Percentiles rank a stretch among this genome's conserved stretches.
Evolutionary conservation across 2,329 filamentous ascomycete species (phyloP).

Genomic region (Trichoderma pleuroti): DNA sequence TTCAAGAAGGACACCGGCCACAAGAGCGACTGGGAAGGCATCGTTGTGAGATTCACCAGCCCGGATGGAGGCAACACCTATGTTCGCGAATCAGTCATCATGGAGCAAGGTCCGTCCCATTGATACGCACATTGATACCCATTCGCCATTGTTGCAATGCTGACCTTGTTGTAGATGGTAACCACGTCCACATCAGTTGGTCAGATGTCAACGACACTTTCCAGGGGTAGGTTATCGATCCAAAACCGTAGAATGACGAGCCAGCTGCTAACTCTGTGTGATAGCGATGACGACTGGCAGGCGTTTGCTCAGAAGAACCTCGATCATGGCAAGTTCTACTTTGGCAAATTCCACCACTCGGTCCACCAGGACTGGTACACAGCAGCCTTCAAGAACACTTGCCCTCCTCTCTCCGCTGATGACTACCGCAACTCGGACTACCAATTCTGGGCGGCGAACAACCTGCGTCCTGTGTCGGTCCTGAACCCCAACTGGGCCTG

Average conservation of each 20-base stretch:
- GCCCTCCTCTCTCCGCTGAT: constrained; percentile 18
- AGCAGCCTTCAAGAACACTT: constrained; percentile 21
- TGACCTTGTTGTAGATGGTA: constrained; percentile 16
- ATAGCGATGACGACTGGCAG: constrained; percentile 17
- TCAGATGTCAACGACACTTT: constrained; percentile 24
- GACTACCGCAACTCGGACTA: constrained; percentile 23
- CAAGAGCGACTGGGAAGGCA: constrained; percentile 27
- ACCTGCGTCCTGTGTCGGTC: constrained; percentile 20
- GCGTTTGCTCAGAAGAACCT: constrained; percentile 22
- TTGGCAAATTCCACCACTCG: constrained; percentile 23
- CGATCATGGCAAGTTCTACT: constrained; percentile 23
- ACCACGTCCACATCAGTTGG: constrained; percentile 22
- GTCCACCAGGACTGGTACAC: constrained; percentile 23
- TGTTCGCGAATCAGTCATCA: constrained; percentile 18
- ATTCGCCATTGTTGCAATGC: neutral
- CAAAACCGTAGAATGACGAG: neutral
- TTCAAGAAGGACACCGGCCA: constrained; percentile 28
- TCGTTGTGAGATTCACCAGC: constrained; percentile 23
- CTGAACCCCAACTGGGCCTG: constrained; percentile 21
- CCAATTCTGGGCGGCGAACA: constrained; percentile 22
- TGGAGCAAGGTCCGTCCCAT: constrained; percentile 19
- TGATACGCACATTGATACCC: no score
- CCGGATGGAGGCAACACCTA: constrained; percentile 21
- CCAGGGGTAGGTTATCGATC: constrained; percentile 18
- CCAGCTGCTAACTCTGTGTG: neutral